Percentiles rank a stretch among this genome's conserved stretches.
Conservation (phyloP, 2,329 filamentous ascomycete species). For the Diaporthe sp. region DNA sequence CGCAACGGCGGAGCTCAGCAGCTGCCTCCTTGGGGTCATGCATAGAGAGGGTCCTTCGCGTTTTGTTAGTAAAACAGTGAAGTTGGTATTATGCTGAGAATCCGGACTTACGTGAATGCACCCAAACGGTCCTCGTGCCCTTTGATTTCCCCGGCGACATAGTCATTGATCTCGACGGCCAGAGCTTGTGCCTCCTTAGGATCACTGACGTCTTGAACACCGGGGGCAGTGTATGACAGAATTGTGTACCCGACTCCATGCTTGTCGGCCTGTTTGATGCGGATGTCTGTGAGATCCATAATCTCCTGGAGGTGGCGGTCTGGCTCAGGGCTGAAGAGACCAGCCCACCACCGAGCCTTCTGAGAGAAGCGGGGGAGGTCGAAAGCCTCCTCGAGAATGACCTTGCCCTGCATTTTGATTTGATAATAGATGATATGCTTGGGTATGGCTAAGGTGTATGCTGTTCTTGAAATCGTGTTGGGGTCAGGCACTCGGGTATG, state of each 20-base stretch:
- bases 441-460: neutral
- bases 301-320: constrained; percentile 70
- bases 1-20: constrained; percentile 63
- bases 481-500: too few species aligned
- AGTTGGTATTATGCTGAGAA: fast-evolving
- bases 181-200: constrained; percentile 54
- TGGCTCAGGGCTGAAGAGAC: constrained; percentile 69
- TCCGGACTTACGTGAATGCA: constrained; percentile 56
- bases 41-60: constrained; percentile 55
- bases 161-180: constrained; percentile 58
- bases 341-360: constrained; percentile 72
- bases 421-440: neutral
- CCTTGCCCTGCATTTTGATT: constrained; percentile 67
- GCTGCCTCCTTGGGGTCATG: constrained; percentile 65
- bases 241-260: constrained; percentile 33
- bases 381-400: constrained; percentile 73
- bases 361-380: constrained; percentile 70
- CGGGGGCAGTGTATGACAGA: constrained; percentile 61
- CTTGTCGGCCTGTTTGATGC: constrained; percentile 58
- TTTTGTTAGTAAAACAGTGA: neutral
- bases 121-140: constrained; percentile 55
- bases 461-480: neutral
- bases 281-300: constrained; percentile 54
- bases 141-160: constrained; percentile 54
- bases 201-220: constrained; percentile 60